Percentiles rank a stretch among this genome's conserved stretches.
Evolutionary conservation across 139 green algal genomes (phyloP).

Genomic region (Pseudopediastrum boryanum): DNA sequence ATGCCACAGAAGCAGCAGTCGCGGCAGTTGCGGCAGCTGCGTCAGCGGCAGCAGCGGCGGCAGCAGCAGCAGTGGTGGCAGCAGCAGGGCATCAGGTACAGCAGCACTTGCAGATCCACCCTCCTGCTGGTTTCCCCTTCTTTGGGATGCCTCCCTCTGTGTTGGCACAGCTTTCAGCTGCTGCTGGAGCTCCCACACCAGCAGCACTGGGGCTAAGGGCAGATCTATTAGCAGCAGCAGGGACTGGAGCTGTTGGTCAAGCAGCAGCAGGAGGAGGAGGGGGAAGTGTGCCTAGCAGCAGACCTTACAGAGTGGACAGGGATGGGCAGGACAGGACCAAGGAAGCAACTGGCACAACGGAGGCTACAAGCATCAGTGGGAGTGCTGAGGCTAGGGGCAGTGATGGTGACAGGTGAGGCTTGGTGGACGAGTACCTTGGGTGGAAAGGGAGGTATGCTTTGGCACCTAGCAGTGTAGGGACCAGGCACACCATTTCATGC

Average conservation of each 20-base stretch:
- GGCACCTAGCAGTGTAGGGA: too few relatives aligned
- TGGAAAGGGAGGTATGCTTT: not conserved
- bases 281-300: too few relatives aligned
- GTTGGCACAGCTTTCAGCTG: constrained; percentile 54
- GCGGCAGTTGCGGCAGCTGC: constrained; percentile 71
- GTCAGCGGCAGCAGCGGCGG: constrained; percentile 67
- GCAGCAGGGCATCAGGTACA: constrained; percentile 72
- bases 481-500: too few relatives aligned
- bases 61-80: constrained; percentile 74
- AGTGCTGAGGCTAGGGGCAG: constrained; percentile 20
- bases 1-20: constrained; percentile 62
- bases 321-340: too few relatives aligned
- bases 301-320: too few relatives aligned
- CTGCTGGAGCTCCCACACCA: not conserved
- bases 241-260: too few relatives aligned
- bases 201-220: constrained; percentile 3
- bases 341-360: constrained; percentile 33
- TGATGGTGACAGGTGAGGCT: constrained; percentile 36
- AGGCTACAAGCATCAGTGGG: constrained; percentile 24
- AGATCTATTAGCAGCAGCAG: not conserved
- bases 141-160: constrained; percentile 71
- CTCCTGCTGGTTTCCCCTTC: constrained; percentile 78
- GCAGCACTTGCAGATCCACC: constrained; percentile 64
- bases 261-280: too few relatives aligned
- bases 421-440: too few relatives aligned